phyloP scores from a whole-genome alignment of 2,329 filamentous ascomycete genomes.

The Phaeosphaeria sp. region DNA sequence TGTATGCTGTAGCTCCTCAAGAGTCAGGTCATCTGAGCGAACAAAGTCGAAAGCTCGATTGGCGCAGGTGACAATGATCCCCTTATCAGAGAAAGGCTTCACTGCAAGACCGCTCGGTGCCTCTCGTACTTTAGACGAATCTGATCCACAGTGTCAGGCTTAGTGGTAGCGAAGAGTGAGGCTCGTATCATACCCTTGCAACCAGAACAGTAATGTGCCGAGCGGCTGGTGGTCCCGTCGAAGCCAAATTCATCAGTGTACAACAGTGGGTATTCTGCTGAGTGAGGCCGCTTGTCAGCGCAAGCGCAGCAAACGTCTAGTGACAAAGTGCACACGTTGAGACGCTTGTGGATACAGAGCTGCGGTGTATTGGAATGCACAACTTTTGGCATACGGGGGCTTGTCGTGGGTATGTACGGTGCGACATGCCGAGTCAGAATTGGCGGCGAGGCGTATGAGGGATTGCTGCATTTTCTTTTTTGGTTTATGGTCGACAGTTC shows the following conservation, averaged over 20 bases:
- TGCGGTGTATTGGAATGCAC: neutral
- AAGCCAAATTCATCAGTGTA: neutral
- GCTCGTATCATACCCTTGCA: neutral
- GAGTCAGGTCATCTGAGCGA: neutral
- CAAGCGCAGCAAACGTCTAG: neutral
- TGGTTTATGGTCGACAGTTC: neutral
- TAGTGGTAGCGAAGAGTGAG: neutral
- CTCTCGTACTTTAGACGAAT: neutral
- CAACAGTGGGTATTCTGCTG: neutral
- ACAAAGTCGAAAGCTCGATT: neutral
- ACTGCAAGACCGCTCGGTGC: neutral
- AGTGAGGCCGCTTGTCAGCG: neutral
- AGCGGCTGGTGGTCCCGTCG: neutral
- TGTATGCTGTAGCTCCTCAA: neutral
- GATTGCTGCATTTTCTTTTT: constrained; percentile 1
- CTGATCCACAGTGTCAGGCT: neutral
- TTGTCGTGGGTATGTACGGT: neutral
- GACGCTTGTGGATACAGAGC: neutral
- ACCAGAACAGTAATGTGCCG: neutral
- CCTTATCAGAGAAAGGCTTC: neutral
- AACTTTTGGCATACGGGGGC: neutral
- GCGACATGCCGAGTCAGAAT: neutral
- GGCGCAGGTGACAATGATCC: neutral
- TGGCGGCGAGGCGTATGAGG: neutral
- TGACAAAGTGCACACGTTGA: neutral